These are phyloP conservation scores for Globisporangium mamillatum DNA, from an alignment of 352 stramenopile species.

Conservation along the genomic window DNA sequence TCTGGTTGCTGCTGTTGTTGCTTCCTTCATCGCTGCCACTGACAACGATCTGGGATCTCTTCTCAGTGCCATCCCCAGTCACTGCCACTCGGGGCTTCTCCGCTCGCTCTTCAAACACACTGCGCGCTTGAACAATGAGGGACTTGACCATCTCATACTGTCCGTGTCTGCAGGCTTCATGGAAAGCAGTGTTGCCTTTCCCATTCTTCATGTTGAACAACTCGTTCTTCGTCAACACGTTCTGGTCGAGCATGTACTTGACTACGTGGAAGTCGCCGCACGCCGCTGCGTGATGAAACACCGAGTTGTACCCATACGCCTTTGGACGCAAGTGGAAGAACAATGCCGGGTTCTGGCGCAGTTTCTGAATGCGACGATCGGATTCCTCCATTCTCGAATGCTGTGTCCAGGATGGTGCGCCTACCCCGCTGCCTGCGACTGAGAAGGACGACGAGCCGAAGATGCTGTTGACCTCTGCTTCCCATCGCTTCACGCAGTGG, in stretches of 20 bases:
- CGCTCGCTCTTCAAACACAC: background rate
- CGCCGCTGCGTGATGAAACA: conserved; percentile 65
- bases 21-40: background rate
- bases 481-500: conserved; percentile 36
- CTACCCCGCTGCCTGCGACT: conserved; percentile 2
- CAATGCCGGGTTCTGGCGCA: conserved; percentile 42
- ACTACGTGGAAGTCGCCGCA: conserved; percentile 75
- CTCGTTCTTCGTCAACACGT: conserved; percentile 9
- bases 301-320: conserved; percentile 55
- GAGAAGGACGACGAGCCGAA: conserved; percentile 28
- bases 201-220: conserved; percentile 56
- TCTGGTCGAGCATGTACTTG: conserved; percentile 69
- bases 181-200: conserved; percentile 56
- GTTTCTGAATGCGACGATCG: conserved; percentile 50
- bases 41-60: background rate
- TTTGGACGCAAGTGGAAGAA: conserved; percentile 56
- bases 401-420: conserved; percentile 30
- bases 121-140: conserved; percentile 29
- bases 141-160: conserved; percentile 79
- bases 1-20: conserved; percentile 14
- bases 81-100: conserved; percentile 3
- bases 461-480: conserved; percentile 42
- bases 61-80: background rate
- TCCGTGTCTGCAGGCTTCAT: conserved; percentile 57
- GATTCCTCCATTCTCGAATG: conserved; percentile 72